phyloP scores from a whole-genome alignment of 345 rosid genomes.

The Diplotaxis tenuifolia region DNA sequence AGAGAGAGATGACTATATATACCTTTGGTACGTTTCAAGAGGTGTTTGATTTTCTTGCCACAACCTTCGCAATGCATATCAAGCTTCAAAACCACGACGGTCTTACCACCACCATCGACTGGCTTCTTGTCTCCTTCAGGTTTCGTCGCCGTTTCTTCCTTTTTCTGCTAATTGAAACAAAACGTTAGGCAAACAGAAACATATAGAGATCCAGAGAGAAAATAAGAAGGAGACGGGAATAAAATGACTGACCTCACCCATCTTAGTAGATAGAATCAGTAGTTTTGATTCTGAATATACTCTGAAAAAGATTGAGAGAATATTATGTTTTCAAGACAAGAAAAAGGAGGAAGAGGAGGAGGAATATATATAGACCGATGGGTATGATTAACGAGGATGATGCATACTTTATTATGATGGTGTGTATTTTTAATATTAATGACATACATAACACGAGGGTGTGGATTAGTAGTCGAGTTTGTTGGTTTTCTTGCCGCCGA shows the following conservation, averaged over 20 bases:
- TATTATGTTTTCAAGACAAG: neutral
- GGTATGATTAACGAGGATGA: neutral
- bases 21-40: constrained; percentile 53
- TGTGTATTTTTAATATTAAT: neutral
- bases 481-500: neutral
- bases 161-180: constrained; percentile 18
- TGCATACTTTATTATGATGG: neutral
- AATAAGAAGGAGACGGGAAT: neutral
- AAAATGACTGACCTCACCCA: neutral
- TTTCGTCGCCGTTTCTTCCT: constrained; percentile 31
- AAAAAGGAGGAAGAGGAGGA: neutral
- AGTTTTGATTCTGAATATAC: neutral
- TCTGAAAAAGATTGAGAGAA: neutral
- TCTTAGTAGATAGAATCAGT: neutral
- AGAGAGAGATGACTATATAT: constrained; percentile 6
- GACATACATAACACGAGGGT: neutral
- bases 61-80: constrained; percentile 95
- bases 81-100: constrained; percentile 59
- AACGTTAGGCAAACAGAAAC: neutral
- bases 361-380: neutral
- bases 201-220: neutral
- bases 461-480: neutral
- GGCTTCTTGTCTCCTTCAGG: constrained; percentile 54
- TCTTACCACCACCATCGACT: constrained; percentile 34
- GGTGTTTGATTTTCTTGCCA: constrained; percentile 62